phyloP scores from a whole-genome alignment of 1,284 basidiomycete species.

The Papiliotrema laurentii region DNA sequence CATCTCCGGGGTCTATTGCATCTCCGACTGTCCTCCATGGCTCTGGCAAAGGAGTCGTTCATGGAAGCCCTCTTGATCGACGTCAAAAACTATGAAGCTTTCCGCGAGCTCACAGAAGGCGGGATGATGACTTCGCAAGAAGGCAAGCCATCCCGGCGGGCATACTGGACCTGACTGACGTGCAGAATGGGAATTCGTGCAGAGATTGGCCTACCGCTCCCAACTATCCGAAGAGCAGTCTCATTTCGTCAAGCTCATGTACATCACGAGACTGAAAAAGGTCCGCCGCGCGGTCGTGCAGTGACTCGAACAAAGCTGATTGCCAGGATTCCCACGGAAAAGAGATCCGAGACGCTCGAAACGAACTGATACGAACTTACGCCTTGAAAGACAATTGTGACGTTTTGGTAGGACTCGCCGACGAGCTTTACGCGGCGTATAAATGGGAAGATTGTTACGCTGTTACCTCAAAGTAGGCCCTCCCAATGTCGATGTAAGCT shows the following conservation, averaged over 20 bases:
- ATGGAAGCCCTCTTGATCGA: conserved; percentile 92
- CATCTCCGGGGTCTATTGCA: conserved; percentile 88
- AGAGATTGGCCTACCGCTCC: conserved; percentile 71
- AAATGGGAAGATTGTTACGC: conserved; percentile 91
- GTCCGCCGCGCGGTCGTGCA: conserved; percentile 23
- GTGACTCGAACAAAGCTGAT: neutral
- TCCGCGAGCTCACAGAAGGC: conserved; percentile 80
- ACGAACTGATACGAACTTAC: conserved; percentile 69
- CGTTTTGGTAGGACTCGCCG: conserved; percentile 85
- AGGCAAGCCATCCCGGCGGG: conserved; percentile 54
- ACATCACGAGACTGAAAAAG: conserved; percentile 85
- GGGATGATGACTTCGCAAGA: conserved; percentile 92
- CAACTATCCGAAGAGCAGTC: conserved; percentile 76
- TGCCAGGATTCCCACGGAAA: conserved; percentile 66
- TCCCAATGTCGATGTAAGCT: neutral
- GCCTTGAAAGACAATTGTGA: conserved; percentile 84
- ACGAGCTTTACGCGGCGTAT: conserved; percentile 80
- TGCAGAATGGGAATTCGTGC: conserved; percentile 92
- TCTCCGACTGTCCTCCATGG: conserved; percentile 83
- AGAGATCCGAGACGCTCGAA: conserved; percentile 72
- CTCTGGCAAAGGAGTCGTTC: conserved; percentile 86
- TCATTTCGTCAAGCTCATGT: conserved; percentile 84
- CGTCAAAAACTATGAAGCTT: conserved; percentile 96
- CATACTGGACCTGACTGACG: neutral
- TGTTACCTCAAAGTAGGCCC: conserved; percentile 70